Percentiles rank a stretch among this genome's conserved stretches.
Evolutionary conservation across 345 rosid genomes (phyloP).

Genomic region (Eucalyptus polyanthemos): DNA sequence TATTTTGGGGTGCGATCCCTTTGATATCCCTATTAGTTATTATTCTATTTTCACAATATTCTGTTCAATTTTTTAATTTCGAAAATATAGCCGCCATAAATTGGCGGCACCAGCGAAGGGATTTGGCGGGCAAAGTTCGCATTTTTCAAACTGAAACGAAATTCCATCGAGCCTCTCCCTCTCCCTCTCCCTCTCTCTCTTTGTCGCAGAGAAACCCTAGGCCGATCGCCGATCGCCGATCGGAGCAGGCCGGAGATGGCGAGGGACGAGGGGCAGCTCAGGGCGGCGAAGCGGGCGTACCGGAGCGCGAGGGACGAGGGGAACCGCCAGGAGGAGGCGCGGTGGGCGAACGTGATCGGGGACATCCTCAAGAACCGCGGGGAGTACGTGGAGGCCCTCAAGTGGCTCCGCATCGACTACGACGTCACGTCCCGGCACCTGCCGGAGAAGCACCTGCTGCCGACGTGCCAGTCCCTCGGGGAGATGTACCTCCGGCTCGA

Average conservation of each 20-base stretch:
- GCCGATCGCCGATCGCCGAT: not conserved
- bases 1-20: not conserved
- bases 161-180: not conserved
- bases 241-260: conserved; percentile 14
- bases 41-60: not conserved
- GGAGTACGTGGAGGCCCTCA: conserved; percentile 83
- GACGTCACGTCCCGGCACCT: conserved; percentile 51
- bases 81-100: not conserved
- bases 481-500: conserved; percentile 71
- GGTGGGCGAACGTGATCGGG: conserved; percentile 89
- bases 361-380: conserved; percentile 70
- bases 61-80: not conserved
- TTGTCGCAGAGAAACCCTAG: not conserved
- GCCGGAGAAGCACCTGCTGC: conserved; percentile 62
- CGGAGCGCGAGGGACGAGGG: conserved; percentile 54
- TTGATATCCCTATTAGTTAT: not conserved
- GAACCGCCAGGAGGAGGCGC: conserved; percentile 77
- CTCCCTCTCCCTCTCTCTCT: not conserved
- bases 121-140: not conserved
- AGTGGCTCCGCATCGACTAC: conserved; percentile 75
- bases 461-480: conserved; percentile 88
- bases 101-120: not conserved
- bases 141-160: not conserved
- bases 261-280: conserved; percentile 23
- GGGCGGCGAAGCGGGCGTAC: conserved; percentile 55